Base-by-base conservation (phyloP, 169 alveolate genomes). In the Theileria annulata region DNA sequence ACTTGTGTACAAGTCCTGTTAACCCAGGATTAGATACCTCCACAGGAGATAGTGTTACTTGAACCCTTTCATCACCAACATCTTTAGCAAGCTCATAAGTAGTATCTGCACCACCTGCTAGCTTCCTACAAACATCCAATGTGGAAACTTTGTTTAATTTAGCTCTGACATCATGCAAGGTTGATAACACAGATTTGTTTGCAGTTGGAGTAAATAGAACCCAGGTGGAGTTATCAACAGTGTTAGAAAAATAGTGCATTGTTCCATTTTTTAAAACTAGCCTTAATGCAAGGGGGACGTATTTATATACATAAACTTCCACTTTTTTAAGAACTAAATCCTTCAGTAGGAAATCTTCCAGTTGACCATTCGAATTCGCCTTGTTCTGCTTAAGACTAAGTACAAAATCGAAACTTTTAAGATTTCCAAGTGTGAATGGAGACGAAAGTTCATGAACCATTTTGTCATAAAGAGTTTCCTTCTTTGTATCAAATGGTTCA, bases 91-190 rank as follows among this genome's bases (percentile, higher is more conserved):
- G 56, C 21, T 28, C 37, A 25, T 64, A 64, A 1, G 49, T 42
- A 21, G 56, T 25, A 21, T 62, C 49, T 0, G 49, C 5, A 13
- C 33, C 73, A 21, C 54, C 25, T 21, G 27, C n/a, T 27, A 4
- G 73, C 23, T 35, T 31, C 73, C 37, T 64, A 13, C 73, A 64
- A 25, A 64, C 73, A 64, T 64, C 73, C 73, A 64, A 64, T 64
- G 73, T 0, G 13, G 56, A 31, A 21, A 64, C 73, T 35, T 1
- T 21, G 25, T 28, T 64, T 37, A 64, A 64, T 25, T 12, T 42
- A 21, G 31, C 15, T 25, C 73, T 64, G 17, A 64, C 54, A 0
- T 3, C 31, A 2, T 56, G 28, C 28, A 56, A 15, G 35, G 2
- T 5, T 1, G 28, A 2, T 56, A 19, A 1, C 3, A 56, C 3